These are phyloP conservation scores for Aquilaria malaccensis DNA, from an alignment of 345 rosid species.

Conservation along the genomic window DNA sequence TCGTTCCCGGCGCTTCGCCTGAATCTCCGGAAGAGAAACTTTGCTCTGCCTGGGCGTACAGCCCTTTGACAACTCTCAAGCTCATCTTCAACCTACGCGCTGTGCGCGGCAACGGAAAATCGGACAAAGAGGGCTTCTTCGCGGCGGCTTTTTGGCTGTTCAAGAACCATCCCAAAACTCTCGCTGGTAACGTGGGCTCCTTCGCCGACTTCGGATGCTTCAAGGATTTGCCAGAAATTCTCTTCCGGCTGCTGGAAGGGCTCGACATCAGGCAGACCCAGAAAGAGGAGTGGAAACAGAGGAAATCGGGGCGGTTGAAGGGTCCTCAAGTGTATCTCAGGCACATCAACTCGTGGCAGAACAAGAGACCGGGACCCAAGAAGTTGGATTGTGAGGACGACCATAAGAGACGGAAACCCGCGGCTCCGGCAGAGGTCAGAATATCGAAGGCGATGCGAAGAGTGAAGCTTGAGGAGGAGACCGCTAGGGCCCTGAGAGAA, in stretches of 20 bases:
- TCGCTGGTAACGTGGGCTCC: neutral
- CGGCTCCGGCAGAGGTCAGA: too few species aligned
- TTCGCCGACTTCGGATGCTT: neutral
- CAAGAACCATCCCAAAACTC: conserved; percentile 4
- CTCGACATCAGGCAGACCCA: neutral
- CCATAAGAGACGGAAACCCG: too few species aligned
- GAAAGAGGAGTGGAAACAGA: neutral
- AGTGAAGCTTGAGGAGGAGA: neutral
- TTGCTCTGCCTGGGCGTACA: conserved; percentile 1
- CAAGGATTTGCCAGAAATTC: conserved; percentile 2
- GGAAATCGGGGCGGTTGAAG: too few species aligned
- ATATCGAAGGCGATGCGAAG: neutral
- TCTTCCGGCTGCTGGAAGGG: neutral
- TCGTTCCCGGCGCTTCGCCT: neutral
- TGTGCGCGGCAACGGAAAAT: conserved; percentile 4
- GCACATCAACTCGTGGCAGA: too few species aligned
- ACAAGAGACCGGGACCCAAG: too few species aligned
- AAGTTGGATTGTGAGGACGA: too few species aligned
- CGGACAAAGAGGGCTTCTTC: conserved; percentile 1
- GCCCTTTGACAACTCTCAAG: conserved; percentile 5
- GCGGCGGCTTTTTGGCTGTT: conserved; percentile 6
- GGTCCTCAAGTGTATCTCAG: too few species aligned
- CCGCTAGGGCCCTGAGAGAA: conserved; percentile 8
- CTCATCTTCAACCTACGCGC: conserved; percentile 4
- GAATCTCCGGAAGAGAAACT: neutral